Evolutionary conservation across 352 stramenopile genomes (phyloP), one percentile per base, ranked within the genome.

Genomic region (Phytophthora syringae): DNA sequence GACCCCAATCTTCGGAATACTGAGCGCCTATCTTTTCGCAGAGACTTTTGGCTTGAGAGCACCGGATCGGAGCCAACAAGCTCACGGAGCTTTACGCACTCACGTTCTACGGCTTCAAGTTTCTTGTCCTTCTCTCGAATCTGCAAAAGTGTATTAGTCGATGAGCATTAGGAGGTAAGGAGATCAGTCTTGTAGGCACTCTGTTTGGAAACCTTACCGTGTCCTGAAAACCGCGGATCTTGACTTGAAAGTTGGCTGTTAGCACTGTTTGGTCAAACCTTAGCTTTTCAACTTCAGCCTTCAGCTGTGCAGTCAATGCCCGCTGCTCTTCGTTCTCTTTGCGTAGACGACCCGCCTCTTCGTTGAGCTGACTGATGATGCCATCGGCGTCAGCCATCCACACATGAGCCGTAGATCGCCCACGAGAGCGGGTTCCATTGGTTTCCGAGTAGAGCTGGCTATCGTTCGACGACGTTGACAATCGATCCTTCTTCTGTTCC

Each of bases 91-190:
- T 89, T 92, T 16, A 75, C 72, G 25, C 74, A 84, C 39, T 96
- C 88, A 32, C 84, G 86, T 65, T 96, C 82, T 2, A 82, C 72
- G 22, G 71, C 71, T 24, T 80, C 79, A 21, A 95, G 80, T 27
- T 93, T 92, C 63, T 95, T 94, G 56, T 95, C 84, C 58, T 95
- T 95, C 34, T 95, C 83, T 51, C 87, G 80, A 61, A 92, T 60
- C 79, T 89, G 53, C 11, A 74, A 22, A 58, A 27, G 27, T 5
- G 24, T 42, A 45, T 27, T 20, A 18, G 51, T 5, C 49, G n/a
- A 52, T 18, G 27, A 48, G 34, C 24, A 30, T 69, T 15, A 70
- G 51, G 15, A 54, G 55, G 22, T 25, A 6, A 21, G 47, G 12
- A 62, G 42, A 24, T 5, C 16, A 5, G 34, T 24, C n/a, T n/a